Base-by-base conservation (phyloP, 1,284 basidiomycete species). In the Albatrellus sp. region DNA sequence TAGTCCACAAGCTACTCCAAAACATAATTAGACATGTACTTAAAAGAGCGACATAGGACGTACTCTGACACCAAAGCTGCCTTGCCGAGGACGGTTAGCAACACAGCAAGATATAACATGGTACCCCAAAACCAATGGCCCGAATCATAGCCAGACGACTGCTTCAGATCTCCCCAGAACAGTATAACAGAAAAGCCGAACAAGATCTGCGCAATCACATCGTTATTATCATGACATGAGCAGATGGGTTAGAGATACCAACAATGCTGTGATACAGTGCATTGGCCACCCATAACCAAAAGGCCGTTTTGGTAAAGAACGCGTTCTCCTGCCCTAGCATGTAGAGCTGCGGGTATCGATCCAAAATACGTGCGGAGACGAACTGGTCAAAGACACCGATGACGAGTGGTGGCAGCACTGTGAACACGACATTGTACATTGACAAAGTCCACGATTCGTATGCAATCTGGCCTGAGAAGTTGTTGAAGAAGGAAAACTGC, bases 121-220 rank as follows among this genome's bases (percentile, higher is more conserved):
- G 91, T 97, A 43, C 96, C 96, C 94, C 94, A 98, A 55, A 94
- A 88, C 96, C 96, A 99, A 63, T 91, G 84, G 6, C 93, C 93
- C 10, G 83, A 78, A 59, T 91, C 85, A 52, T 79, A 73, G 1
- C 96, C 96, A 46, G 79, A 72, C 1, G 72, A 61, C 46, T 88
- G 78, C 55, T 92, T 86, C 49, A 94, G 65, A 58, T 92, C 90
- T 30, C 85, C 88, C 83, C 90, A 91, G 65, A 96, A 98, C 35
- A 94, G 70, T 46, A 92, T 75, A 40, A 92, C 70, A 1, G 92
- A 91, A 57, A 96, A 92, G 2, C 81, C 80, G 58, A 84, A 98
- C 16, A 93, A 66, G 40, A 94, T 61, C 85, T 96, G 41, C 1
- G 34, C 34, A 35, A 9, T 17, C 3, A 35, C 5, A 35, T 9